Percentiles rank a stretch among this genome's conserved stretches.
These are phyloP conservation scores for Vaucheria bursata DNA, from an alignment of 352 stramenopile species.

Conservation along the genomic window DNA sequence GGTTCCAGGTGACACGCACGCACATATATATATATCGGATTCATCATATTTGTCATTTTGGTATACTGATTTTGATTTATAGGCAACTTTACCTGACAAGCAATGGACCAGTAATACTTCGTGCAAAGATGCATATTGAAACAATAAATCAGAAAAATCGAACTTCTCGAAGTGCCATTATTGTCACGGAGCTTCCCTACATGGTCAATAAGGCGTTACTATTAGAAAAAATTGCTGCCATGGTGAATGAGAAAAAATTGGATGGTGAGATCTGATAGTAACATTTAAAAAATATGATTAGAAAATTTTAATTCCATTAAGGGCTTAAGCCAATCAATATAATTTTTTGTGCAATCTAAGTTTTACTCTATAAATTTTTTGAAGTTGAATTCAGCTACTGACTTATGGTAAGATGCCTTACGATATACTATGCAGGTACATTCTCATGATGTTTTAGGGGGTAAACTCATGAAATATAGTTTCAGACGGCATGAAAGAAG, in stretches of 20 bases:
- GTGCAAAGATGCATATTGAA: constrained; percentile 64
- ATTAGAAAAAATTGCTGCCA: constrained; percentile 64
- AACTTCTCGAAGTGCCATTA: constrained; percentile 58
- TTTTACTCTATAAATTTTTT: too few species aligned
- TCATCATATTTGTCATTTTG: not conserved
- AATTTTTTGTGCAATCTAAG: too few species aligned
- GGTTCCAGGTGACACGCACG: constrained; percentile 42
- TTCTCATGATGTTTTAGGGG: too few species aligned
- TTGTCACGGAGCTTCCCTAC: constrained; percentile 71
- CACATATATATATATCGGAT: not conserved
- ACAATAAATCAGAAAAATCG: constrained; percentile 31
- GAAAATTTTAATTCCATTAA: too few species aligned
- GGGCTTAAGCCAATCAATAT: too few species aligned
- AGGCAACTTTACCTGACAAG: constrained; percentile 60
- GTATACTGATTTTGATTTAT: not conserved
- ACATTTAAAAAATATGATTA: too few species aligned
- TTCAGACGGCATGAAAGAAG: too few species aligned
- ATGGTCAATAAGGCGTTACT: constrained; percentile 69
- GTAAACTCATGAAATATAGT: too few species aligned
- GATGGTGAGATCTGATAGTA: not conserved
- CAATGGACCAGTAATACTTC: constrained; percentile 61
- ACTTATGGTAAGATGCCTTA: too few species aligned
- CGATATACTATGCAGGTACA: too few species aligned
- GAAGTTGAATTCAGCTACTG: too few species aligned
- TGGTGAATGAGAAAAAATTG: constrained; percentile 76